These are phyloP conservation scores for Coccomyxa sp. DNA, from an alignment of 139 green algal species.

Conservation along the genomic window DNA sequence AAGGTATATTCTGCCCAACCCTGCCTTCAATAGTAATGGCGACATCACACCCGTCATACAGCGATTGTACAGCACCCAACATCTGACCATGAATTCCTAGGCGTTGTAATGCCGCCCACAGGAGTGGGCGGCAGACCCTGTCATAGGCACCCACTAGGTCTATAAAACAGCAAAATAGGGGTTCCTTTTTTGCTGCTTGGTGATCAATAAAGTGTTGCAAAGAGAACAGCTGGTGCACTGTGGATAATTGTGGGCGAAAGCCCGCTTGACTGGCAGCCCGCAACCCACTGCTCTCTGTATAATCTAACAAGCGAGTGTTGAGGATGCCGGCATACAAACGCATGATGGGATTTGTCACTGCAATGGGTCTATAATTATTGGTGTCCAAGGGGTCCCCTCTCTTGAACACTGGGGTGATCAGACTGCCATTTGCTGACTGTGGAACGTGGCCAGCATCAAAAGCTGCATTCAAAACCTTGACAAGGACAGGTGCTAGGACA, in stretches of 20 bases:
- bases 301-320: neutral
- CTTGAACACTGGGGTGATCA: constrained; percentile 1
- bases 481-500: neutral
- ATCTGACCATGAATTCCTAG: neutral
- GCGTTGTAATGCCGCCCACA: neutral
- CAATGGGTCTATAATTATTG: constrained; percentile 10
- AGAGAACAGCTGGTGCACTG: neutral
- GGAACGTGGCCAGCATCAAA: neutral
- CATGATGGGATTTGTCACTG: neutral
- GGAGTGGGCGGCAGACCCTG: neutral
- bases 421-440: neutral
- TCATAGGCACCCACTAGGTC: constrained; percentile 1
- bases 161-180: neutral
- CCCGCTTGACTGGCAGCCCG: neutral
- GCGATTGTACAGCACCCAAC: neutral
- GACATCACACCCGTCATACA: neutral
- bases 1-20: neutral
- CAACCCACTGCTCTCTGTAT: neutral
- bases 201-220: neutral
- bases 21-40: neutral
- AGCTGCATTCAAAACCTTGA: neutral
- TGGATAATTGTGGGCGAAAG: neutral
- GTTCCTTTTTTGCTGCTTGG: neutral
- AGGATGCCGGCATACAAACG: neutral
- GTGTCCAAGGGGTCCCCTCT: neutral